Conservation (phyloP, 2,329 filamentous ascomycete species). For the Clarireedia monteithiana region DNA sequence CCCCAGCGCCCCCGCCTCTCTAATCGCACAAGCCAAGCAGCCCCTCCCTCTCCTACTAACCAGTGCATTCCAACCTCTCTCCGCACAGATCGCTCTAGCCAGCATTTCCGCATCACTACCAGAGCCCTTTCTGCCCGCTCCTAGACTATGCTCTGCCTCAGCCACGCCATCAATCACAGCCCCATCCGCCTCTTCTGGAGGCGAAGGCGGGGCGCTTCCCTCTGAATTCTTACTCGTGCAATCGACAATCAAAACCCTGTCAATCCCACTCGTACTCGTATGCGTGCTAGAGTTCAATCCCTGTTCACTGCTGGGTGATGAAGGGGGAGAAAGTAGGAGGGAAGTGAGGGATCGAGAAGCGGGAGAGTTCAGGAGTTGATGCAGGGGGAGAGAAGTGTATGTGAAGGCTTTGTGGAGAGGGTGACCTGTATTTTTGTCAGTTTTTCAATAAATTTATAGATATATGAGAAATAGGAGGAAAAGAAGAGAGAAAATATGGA, state of each 20-base stretch:
- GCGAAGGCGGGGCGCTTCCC: conserved; percentile 21
- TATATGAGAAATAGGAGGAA: not conserved
- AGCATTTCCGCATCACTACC: conserved; percentile 63
- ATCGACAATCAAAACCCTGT: conserved; percentile 50
- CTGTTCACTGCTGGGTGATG: conserved; percentile 15
- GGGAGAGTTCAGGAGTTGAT: conserved; percentile 39
- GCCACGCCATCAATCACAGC: not conserved
- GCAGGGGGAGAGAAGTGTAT: conserved; percentile 52
- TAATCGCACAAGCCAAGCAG: conserved; percentile 65
- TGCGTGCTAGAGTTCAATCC: conserved; percentile 26
- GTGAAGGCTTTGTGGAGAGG: conserved; percentile 56
- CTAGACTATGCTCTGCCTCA: not conserved
- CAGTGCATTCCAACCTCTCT: conserved; percentile 66
- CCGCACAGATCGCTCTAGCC: conserved; percentile 64
- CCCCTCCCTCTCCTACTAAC: conserved; percentile 59
- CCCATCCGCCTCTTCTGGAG: not conserved
- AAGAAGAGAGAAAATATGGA: not conserved
- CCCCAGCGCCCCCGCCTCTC: conserved; percentile 64
- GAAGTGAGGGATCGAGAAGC: conserved; percentile 13
- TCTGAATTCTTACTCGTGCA: conserved; percentile 36
- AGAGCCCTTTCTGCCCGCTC: conserved; percentile 7
- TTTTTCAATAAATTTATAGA: not conserved
- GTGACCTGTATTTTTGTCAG: conserved; percentile 39
- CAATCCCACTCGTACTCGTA: conserved; percentile 29
- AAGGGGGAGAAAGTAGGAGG: conserved; percentile 25